Evolutionary conservation across 306 rosid genomes (phyloP), one percentile per base, ranked within the genome.

Genomic region (Pterocarpus santalinus): DNA sequence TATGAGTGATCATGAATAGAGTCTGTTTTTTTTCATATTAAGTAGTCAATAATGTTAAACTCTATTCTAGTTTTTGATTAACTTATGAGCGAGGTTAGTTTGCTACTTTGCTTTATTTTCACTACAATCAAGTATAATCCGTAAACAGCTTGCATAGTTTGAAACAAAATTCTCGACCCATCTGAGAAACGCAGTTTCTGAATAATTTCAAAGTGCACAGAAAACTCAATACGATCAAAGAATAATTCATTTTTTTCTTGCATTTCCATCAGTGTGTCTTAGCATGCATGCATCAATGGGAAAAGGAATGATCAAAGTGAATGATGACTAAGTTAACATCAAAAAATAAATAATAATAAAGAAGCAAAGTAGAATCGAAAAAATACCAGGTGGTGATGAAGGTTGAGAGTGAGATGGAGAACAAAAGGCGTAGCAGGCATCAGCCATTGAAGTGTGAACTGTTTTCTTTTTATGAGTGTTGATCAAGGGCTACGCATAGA

Each of bases 311-410:
- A 72, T 63, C 63, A 32, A 36, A 43, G 10, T 10, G 52, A 76
- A 73, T 34, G 61, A 22, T 5, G 68, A 57, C 34, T 0, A 73
- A 56, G 14, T 33, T 73, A 32, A 65, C 85, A 49, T 13, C 11
- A 52, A 69, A 80, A 47, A n/a, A 1, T 12, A 33, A 47, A 11
- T 0, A 30, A 49, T 12, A n/a, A 38, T 4, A 22, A 35, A 1
- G 14, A 73, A 73, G 61, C 73, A 22, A n/a, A 2, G 57, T 58
- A 58, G 5, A 57, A 70, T 51, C 6, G 43, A 53, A 35, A 78
- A 35, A 70, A 77, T 86, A 83, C 79, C 84, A 51, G 86, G 43
- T 43, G 69, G 79, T 11, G 82, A 70, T 30, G 89, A 86, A 67
- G 82, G 65, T 49, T 73, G 76, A 63, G 78, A 22, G 4, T 55